phyloP scores from a whole-genome alignment of 306 rosid genomes.

The Alnus rubra region DNA sequence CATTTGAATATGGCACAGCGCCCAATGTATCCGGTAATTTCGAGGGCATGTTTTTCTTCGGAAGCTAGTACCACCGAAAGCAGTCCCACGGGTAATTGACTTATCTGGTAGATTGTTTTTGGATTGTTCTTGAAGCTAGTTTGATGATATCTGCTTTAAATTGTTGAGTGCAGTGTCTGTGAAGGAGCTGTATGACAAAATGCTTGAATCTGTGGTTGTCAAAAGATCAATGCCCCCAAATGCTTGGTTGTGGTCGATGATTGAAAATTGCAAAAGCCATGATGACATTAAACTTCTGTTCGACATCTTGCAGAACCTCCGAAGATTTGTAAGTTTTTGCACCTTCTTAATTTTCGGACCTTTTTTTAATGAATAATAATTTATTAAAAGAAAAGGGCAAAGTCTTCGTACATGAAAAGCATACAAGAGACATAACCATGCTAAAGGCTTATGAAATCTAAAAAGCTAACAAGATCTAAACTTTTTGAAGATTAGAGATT shows the following conservation, averaged over 20 bases:
- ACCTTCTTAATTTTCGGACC: neutral
- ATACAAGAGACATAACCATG: no score
- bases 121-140: slow-evolving; percentile 21
- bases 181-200: slow-evolving; percentile 75
- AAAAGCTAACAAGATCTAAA: no score
- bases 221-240: slow-evolving; percentile 87
- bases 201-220: slow-evolving; percentile 63
- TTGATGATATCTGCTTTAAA: slow-evolving; percentile 8
- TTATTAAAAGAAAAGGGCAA: no score
- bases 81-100: slow-evolving; percentile 57
- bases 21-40: slow-evolving; percentile 26
- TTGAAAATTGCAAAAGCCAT: slow-evolving; percentile 63
- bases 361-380: no score
- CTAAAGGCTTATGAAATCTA: no score
- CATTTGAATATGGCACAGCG: slow-evolving; percentile 27
- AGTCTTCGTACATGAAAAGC: no score
- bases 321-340: slow-evolving; percentile 71
- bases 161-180: slow-evolving; percentile 57
- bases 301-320: slow-evolving; percentile 69
- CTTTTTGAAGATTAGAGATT: no score
- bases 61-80: slow-evolving; percentile 35
- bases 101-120: slow-evolving; percentile 10
- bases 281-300: slow-evolving; percentile 74
- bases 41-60: slow-evolving; percentile 56
- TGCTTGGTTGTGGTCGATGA: slow-evolving; percentile 92